These are phyloP conservation scores for Calonectria pteridis DNA, from an alignment of 2,329 filamentous ascomycete genomes.

Conservation along the genomic window DNA sequence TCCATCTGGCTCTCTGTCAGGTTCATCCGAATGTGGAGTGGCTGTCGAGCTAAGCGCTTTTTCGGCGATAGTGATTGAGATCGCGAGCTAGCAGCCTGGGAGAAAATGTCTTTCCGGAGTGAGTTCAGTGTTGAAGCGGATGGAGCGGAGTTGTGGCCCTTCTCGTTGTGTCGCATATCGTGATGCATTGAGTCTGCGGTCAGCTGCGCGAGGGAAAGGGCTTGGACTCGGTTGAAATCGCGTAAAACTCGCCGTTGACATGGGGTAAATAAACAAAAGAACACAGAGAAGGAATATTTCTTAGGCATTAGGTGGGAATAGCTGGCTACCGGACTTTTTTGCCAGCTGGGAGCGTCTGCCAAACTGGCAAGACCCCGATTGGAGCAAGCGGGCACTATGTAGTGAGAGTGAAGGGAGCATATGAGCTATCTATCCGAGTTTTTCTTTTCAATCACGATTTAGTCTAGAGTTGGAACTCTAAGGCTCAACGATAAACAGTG, in stretches of 20 bases:
- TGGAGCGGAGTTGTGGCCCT: constrained; percentile 41
- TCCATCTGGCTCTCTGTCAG: constrained; percentile 64
- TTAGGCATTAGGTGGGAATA: too few species aligned
- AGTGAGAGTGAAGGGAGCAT: neutral
- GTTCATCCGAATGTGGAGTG: constrained; percentile 61
- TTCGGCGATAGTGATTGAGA: constrained; percentile 53
- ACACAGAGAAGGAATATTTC: neutral
- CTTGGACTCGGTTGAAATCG: neutral
- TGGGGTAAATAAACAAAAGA: neutral
- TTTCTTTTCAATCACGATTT: neutral
- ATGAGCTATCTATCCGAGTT: neutral
- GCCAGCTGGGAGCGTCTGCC: neutral
- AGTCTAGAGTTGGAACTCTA: neutral
- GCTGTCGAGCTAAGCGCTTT: constrained; percentile 51
- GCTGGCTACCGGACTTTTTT: neutral
- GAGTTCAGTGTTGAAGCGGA: constrained; percentile 43
- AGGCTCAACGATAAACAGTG: neutral
- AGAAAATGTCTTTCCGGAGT: constrained; percentile 55
- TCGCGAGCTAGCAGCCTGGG: constrained; percentile 46
- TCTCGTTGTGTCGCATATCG: constrained; percentile 26
- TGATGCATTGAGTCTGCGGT: constrained; percentile 34
- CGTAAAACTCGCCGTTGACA: neutral
- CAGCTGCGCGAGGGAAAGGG: neutral
- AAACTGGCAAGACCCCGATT: neutral
- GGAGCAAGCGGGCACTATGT: neutral